Base-by-base conservation (phyloP, 768 basidiomycete species). In the Russula sp. region DNA sequence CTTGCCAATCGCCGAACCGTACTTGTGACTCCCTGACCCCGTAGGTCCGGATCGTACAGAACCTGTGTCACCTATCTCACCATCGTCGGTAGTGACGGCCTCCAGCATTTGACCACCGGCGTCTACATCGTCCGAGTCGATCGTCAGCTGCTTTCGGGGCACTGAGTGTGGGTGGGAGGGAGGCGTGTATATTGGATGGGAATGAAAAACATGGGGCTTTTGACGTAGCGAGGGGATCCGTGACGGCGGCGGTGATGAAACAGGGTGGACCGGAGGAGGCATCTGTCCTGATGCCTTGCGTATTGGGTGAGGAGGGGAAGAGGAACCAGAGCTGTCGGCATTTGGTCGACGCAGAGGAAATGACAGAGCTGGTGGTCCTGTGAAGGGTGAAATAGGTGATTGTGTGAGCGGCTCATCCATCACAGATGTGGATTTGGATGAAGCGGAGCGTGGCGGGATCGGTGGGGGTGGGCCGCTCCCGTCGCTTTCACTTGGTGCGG, bases 401-500 rank as follows among this genome's bases (percentile, higher is more conserved):
- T 29, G 41, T 4, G 52, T 18, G 10, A 63, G 57, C 25, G 51
- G 52, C 13, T 49, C 51, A 3, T 46, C 51, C 25, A 39, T 52
- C 9, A 54, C 16, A 0, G 14, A 16, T n/a, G 45, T 9, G 8
- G 38, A 6, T 32, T 22, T 54, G 5, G 39, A 48, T 43, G 25
- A 16, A 14, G 13, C 22, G 16, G 22, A 22, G 35, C 62, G 62
- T 20, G 46, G 62, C 1, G 58, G 62, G 25, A 63, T 49, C n/a
- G 22, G 57, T 25, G 51, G 62, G 13, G 52, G 46, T 53, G 47
- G 51, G 16, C 38, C 57, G 34, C 14, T 42, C 41, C 45, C 39
- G 35, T 63, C 62, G 10, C 62, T 48, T 55, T 59, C 62, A 25
- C 58, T 63, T 2, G 52, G 52, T 6, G 14, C 22, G 43, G 52